Percentiles rank a stretch among this genome's conserved stretches.
These are phyloP conservation scores for Parastagonospora avenae DNA, from an alignment of 2,329 filamentous ascomycete genomes.

Conservation along the genomic window DNA sequence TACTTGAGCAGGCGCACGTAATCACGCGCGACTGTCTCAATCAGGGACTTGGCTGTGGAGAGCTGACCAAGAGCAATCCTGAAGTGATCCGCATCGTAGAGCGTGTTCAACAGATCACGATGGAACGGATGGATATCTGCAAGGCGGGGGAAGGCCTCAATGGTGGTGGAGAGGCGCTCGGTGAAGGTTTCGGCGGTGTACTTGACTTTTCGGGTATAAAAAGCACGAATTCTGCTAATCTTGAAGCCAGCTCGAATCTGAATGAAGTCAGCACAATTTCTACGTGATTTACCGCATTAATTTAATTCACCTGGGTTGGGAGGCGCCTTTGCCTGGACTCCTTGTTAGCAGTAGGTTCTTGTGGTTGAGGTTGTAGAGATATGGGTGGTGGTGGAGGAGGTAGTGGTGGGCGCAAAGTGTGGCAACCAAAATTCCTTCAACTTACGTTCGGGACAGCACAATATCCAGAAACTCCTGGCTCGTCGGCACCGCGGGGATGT, in stretches of 20 bases:
- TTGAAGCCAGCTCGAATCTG: constrained; percentile 97
- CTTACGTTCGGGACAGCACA: constrained; percentile 73
- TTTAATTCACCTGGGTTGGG: constrained; percentile 77
- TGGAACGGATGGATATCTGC: constrained; percentile 96
- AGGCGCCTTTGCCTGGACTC: constrained; percentile 78
- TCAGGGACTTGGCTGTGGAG: constrained; percentile 92
- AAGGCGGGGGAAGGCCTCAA: constrained; percentile 86
- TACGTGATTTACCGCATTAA: background rate
- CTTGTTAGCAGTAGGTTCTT: constrained; percentile 16
- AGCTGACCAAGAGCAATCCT: constrained; percentile 94
- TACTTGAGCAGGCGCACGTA: constrained; percentile 97
- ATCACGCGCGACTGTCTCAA: constrained; percentile 94
- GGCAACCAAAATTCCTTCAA: background rate
- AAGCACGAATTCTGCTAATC: constrained; percentile 91
- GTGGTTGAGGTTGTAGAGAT: too few relatives aligned
- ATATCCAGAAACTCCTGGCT: constrained; percentile 97
- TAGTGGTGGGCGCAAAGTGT: constrained; percentile 2
- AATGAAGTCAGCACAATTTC: constrained; percentile 66
- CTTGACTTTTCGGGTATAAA: constrained; percentile 94
- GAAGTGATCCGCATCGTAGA: constrained; percentile 72
- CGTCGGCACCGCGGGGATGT: constrained; percentile 86
- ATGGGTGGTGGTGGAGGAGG: too few relatives aligned
- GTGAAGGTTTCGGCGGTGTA: constrained; percentile 96
- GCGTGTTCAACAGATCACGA: constrained; percentile 88
- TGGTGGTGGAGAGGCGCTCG: constrained; percentile 88